Conservation (phyloP, 1,284 basidiomycete genomes). For the Marasmius fiardii region DNA sequence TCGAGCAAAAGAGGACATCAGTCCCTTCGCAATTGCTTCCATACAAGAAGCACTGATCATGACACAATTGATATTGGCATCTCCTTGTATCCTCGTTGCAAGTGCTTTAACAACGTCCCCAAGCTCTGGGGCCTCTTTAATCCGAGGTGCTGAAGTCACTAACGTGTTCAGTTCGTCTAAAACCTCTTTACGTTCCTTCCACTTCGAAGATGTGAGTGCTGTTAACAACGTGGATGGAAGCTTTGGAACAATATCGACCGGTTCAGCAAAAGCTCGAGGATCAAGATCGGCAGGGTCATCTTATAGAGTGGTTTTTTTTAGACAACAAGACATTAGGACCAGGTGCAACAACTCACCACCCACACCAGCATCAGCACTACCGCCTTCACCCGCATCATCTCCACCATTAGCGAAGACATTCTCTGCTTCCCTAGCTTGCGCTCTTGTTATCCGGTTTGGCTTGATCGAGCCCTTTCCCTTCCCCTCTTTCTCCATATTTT, state of each 20-base stretch:
- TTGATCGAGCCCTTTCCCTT: conserved; percentile 81
- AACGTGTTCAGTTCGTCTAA: conserved; percentile 82
- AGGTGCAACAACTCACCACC: conserved; percentile 19
- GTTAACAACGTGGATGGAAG: conserved; percentile 76
- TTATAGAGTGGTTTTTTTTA: conserved; percentile 17
- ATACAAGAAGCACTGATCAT: conserved; percentile 85
- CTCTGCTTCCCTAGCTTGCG: conserved; percentile 74
- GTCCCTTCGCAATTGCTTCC: conserved; percentile 83
- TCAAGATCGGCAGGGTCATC: conserved; percentile 57
- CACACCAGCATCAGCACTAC: conserved; percentile 30
- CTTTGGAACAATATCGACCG: conserved; percentile 74
- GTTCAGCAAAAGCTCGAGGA: conserved; percentile 82
- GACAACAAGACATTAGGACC: conserved; percentile 5
- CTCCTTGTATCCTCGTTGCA: conserved; percentile 80
- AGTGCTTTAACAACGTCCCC: conserved; percentile 75
- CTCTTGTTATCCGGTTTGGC: conserved; percentile 78
- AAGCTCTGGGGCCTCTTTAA: conserved; percentile 76
- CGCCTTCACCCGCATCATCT: conserved; percentile 35
- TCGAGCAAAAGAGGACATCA: conserved; percentile 73
- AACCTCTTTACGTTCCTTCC: conserved; percentile 97
- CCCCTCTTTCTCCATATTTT: conserved; percentile 77
- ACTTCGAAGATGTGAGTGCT: conserved; percentile 85
- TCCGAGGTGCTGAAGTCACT: conserved; percentile 70
- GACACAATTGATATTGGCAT: conserved; percentile 96
- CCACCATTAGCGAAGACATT: conserved; percentile 41